Evolutionary conservation across 1,284 basidiomycete genomes (phyloP).

Genomic region (Chondrostereum purpureum): DNA sequence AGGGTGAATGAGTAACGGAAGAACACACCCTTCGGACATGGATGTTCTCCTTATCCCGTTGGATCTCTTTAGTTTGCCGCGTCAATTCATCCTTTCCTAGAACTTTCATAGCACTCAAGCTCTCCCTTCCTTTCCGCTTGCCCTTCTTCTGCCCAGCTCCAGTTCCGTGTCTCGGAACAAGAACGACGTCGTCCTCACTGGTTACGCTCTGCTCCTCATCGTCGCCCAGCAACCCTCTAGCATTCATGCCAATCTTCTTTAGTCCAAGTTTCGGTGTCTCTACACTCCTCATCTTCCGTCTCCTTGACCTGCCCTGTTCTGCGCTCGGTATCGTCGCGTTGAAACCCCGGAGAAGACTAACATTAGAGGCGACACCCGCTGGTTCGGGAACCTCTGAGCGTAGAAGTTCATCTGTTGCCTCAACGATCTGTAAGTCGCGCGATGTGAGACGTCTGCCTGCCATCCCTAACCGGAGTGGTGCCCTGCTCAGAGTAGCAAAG

Average conservation of each 20-base stretch:
- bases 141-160: slow-evolving; percentile 40
- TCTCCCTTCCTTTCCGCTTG: slow-evolving; percentile 59
- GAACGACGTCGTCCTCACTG: slow-evolving; percentile 61
- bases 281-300: slow-evolving; percentile 76
- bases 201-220: slow-evolving; percentile 54
- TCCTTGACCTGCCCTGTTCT: slow-evolving; percentile 66
- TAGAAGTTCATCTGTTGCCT: slow-evolving; percentile 77
- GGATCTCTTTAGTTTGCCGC: slow-evolving; percentile 79
- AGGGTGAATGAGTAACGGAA: slow-evolving; percentile 7
- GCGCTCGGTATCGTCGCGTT: slow-evolving; percentile 88
- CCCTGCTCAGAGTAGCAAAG: slow-evolving; percentile 68
- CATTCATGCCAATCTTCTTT: slow-evolving; percentile 71
- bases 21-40: slow-evolving; percentile 76
- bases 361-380: slow-evolving; percentile 54
- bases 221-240: slow-evolving; percentile 67
- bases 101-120: slow-evolving; percentile 60
- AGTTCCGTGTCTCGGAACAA: slow-evolving; percentile 39
- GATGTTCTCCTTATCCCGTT: slow-evolving; percentile 84
- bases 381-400: slow-evolving; percentile 64
- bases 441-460: slow-evolving; percentile 67
- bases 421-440: slow-evolving; percentile 76
- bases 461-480: slow-evolving; percentile 62
- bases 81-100: slow-evolving; percentile 78
- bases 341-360: slow-evolving; percentile 81
- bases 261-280: slow-evolving; percentile 73